Evolutionary conservation across 805 yeast genomes (phyloP).

Genomic region (Yamadazyma akitaensis): DNA sequence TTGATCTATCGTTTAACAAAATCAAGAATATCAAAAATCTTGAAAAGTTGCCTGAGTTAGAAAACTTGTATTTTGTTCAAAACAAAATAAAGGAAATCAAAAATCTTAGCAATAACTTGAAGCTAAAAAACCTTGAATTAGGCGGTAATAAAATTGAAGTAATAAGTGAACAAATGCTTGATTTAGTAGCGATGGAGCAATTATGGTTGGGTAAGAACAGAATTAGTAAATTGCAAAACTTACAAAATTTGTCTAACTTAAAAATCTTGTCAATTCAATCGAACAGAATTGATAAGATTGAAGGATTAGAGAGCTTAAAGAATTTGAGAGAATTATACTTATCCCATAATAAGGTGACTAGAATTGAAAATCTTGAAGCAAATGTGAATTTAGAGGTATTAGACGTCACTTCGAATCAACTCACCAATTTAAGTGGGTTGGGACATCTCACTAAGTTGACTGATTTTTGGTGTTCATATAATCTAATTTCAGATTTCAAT

Average conservation of each 20-base stretch:
- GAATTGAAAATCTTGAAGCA: constrained; percentile 74
- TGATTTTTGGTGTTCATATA: constrained; percentile 91
- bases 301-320: constrained; percentile 70
- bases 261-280: constrained; percentile 84
- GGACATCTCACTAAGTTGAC: constrained; percentile 67
- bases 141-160: constrained; percentile 79
- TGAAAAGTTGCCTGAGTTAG: constrained; percentile 56
- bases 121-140: constrained; percentile 70
- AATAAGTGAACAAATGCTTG: constrained; percentile 54
- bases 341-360: constrained; percentile 75
- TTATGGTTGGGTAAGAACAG: constrained; percentile 92
- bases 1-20: constrained; percentile 89
- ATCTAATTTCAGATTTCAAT: constrained; percentile 63
- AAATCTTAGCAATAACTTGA: constrained; percentile 53
- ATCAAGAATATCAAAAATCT: constrained; percentile 82
- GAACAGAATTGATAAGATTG: constrained; percentile 72
- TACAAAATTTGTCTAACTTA: constrained; percentile 57
- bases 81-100: constrained; percentile 76
- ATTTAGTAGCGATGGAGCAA: constrained; percentile 58
- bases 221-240: constrained; percentile 61
- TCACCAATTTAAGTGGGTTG: constrained; percentile 60
- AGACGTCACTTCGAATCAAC: constrained; percentile 77
- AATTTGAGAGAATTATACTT: constrained; percentile 83
- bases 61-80: constrained; percentile 80
- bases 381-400: constrained; percentile 64